Percentiles rank a stretch among this genome's conserved stretches.
Evolutionary conservation across 2,329 filamentous ascomycete species (phyloP).

Genomic region (Claviceps paspali): DNA sequence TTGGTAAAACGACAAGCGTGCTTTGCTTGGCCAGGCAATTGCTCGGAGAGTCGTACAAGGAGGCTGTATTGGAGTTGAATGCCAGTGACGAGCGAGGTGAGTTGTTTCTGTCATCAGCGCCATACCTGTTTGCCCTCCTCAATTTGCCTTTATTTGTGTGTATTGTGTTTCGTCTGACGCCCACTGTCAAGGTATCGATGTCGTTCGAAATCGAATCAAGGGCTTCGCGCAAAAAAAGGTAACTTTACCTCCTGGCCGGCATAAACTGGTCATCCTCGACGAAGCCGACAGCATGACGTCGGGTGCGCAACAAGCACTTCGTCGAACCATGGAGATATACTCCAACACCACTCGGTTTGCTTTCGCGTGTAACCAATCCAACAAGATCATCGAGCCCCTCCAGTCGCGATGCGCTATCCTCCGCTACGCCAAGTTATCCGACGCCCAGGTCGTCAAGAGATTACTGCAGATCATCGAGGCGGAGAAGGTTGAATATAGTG

Average conservation of each 20-base stretch:
- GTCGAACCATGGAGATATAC: constrained; percentile 98
- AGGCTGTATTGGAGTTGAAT: constrained; percentile 91
- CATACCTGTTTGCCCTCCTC: background rate
- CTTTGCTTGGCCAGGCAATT: constrained; percentile 85
- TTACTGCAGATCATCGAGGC: constrained; percentile 85
- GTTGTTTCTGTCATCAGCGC: too few species aligned
- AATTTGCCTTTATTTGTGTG: background rate
- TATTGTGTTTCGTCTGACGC: background rate
- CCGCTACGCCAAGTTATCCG: constrained; percentile 81
- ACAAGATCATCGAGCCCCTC: constrained; percentile 98
- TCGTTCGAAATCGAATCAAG: constrained; percentile 94
- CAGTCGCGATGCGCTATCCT: constrained; percentile 94
- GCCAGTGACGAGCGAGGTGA: constrained; percentile 83
- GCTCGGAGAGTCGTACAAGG: constrained; percentile 86
- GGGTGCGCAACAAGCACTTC: constrained; percentile 85
- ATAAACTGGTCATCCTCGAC: constrained; percentile 95
- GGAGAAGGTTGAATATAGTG: constrained; percentile 77
- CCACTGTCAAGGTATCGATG: constrained; percentile 59
- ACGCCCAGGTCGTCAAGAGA: constrained; percentile 81
- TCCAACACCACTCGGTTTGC: constrained; percentile 92
- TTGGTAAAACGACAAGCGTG: constrained; percentile 94
- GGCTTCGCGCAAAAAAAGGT: constrained; percentile 99
- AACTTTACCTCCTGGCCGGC: constrained; percentile 73
- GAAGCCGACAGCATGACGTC: constrained; percentile 98
- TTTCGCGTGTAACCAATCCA: constrained; percentile 96